Evolutionary conservation across 805 yeast genomes (phyloP).

Genomic region (Ogataea paraovalis): DNA sequence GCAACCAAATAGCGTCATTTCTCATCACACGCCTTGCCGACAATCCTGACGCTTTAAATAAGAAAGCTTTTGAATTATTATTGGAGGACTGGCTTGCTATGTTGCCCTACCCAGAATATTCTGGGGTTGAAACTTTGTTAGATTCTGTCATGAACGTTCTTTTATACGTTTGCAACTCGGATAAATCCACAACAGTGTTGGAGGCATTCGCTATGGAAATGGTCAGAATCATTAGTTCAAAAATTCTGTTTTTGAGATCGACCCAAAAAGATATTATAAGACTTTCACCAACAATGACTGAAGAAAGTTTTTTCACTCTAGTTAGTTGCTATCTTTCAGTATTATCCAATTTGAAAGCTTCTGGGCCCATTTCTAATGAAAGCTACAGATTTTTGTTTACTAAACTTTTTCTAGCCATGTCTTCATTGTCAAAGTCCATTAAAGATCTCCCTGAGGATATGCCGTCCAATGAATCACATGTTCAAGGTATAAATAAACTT

Average conservation of each 20-base stretch:
- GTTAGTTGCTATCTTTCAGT: conserved; percentile 4
- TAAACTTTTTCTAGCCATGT: not conserved
- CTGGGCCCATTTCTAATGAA: not conserved
- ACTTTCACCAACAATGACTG: conserved; percentile 7
- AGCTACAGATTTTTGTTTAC: conserved; percentile 2
- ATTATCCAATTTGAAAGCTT: conserved; percentile 6
- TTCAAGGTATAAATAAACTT: not conserved
- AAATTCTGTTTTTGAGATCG: conserved; percentile 36
- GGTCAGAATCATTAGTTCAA: conserved; percentile 57
- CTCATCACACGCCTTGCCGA: conserved; percentile 30
- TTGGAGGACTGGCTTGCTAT: conserved; percentile 53
- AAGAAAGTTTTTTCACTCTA: conserved; percentile 8
- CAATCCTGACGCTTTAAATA: conserved; percentile 29
- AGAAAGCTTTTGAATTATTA: conserved; percentile 45
- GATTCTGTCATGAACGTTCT: conserved; percentile 41
- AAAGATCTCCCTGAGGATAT: not conserved
- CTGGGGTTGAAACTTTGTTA: conserved; percentile 52
- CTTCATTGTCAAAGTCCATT: not conserved
- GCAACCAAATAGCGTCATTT: conserved; percentile 29
- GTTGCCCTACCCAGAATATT: conserved; percentile 55
- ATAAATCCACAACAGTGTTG: conserved; percentile 35
- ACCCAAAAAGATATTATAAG: not conserved
- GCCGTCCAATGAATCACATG: not conserved
- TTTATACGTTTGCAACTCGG: conserved; percentile 36
- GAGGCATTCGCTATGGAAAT: conserved; percentile 56